Base-by-base conservation (phyloP, 352 stramenopile species). In the Globisporangium takayamanum region DNA sequence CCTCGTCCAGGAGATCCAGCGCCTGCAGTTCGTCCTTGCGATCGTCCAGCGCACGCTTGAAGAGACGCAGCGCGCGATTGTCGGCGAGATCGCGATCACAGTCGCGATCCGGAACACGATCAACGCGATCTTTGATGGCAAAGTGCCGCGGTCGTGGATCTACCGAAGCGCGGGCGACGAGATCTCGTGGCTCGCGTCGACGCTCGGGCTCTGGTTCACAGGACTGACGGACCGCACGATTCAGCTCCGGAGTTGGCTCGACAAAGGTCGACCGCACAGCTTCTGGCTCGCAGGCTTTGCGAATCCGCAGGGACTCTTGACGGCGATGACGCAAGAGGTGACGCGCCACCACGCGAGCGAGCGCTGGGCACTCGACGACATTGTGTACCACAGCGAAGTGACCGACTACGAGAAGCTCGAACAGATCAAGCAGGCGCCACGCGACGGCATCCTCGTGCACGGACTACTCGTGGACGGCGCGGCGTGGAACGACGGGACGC, bases 221-320 rank as follows among this genome's bases (percentile, higher is more conserved):
- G 78, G 80, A 0, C 56, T 93, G 16, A 66, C 72, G 12, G 81
- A 91, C 15, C 73, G 83, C 5, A 68, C 76, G 16, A 56, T 74
- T 7, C 83, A 93, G 55, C 49, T 91, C 5, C 76, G 80, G 2
- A 63, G 52, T 1, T 93, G 83, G 83, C 55, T 93, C 0, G 75
- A 88, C 8, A 76, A 72, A 15, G 79, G 78, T 1, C 76, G 79
- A 2, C 81, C 83, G 1, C 57, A 71, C 28, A 89, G 76, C 42
- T 92, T 89, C 54, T 94, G 82, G 83, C 75, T 94, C 4, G 71
- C 76, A 3, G 83, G 80, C 0, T 87, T 94, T 52, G 77, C 76
- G 1, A 92, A 92, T 48, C 80, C 82, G 5, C 80, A 89, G 57
- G 80, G 80, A 0, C 87, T 94, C 20, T 59, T 92, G n/a, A 94